Evolutionary conservation across 768 basidiomycete species (phyloP).

Genomic region (Termitomyces sp.): DNA sequence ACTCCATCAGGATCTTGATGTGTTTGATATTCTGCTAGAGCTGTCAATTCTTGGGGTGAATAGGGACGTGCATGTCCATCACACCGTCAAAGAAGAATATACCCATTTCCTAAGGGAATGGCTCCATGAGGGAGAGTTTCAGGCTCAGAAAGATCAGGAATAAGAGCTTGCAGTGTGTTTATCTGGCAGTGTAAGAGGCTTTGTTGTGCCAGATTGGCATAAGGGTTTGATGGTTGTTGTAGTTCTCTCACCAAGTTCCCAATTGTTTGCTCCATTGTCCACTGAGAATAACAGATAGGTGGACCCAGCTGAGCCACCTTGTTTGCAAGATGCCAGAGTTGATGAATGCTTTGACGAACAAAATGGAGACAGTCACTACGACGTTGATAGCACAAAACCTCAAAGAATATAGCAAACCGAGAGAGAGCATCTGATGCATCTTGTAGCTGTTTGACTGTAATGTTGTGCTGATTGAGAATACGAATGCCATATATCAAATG

Average conservation of each 20-base stretch:
- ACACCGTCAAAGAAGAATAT: not conserved
- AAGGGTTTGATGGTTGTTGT: not conserved
- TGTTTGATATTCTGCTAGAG: not conserved
- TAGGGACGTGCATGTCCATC: not conserved
- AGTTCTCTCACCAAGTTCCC: not conserved
- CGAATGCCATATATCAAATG: slow-evolving; percentile 21
- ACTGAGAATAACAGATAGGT: slow-evolving; percentile 16
- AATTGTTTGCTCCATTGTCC: no score
- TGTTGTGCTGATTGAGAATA: slow-evolving; percentile 19
- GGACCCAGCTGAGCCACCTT: slow-evolving; percentile 26
- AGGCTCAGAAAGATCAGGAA: not conserved
- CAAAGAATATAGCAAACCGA: not conserved
- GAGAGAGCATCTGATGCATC: not conserved
- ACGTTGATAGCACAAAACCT: slow-evolving; percentile 24
- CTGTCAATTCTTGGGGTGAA: not conserved
- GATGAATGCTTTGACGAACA: slow-evolving; percentile 26
- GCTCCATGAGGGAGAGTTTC: not conserved
- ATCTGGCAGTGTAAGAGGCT: not conserved
- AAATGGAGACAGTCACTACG: slow-evolving; percentile 29
- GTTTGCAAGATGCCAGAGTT: slow-evolving; percentile 20
- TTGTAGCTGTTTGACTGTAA: not conserved
- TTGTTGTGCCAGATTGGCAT: not conserved
- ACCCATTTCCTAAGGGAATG: slow-evolving; percentile 1
- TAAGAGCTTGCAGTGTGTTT: not conserved
- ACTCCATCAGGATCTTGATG: not conserved